Evolutionary conservation across 2,329 filamentous ascomycete species (phyloP), one percentile per base, ranked within the genome.

Genomic region (Metarhizium sp.): DNA sequence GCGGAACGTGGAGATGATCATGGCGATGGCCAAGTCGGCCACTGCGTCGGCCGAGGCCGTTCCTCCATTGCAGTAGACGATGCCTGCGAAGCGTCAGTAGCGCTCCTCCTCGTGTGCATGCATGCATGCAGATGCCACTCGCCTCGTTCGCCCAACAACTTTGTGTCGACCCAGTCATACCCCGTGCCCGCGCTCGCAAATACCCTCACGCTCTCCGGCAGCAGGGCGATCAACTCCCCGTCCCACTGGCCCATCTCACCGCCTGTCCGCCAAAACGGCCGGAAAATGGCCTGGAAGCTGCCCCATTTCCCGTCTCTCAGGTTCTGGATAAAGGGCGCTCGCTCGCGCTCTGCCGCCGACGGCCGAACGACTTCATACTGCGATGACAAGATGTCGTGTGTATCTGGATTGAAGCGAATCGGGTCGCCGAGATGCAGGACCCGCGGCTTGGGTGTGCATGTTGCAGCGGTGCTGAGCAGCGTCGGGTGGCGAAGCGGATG

Each of bases 401-500:
- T 77, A 1, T 70, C 66, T 0, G 69, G 73, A 59, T 80, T 79
- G 66, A 78, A 79, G 59, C 71, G 72, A 56, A 78, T 67, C 8
- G 75, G 72, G 64, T 92, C 88, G 59, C 89, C 90, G 69, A 90
- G 84, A 72, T 85, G 86, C 61, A 95, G 80, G 57, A 94, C 85
- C 59, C 85, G 79, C 48, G 70, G 75, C 58, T 69, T 76, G 49
- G 53, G 59, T 57, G 25, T 62, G 54, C 16, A 59, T 62, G 38
- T 30, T 8, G 29, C 10, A 46, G 40, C 13, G 11, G 13, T 18
- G 42, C 16, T 20, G n/a, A 45, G 6, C 16, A 45, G 42, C 42
- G 42, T 45, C 10, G 42, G 42, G 42, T 45, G 42, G 42, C 42
- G 42, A 36, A 47, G 32, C 14, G 51, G 42, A n/a, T 48, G 51